Percentiles rank a stretch among this genome's conserved stretches.
Conservation (phyloP, 306 rosid species). For the Vigna angularis region DNA sequence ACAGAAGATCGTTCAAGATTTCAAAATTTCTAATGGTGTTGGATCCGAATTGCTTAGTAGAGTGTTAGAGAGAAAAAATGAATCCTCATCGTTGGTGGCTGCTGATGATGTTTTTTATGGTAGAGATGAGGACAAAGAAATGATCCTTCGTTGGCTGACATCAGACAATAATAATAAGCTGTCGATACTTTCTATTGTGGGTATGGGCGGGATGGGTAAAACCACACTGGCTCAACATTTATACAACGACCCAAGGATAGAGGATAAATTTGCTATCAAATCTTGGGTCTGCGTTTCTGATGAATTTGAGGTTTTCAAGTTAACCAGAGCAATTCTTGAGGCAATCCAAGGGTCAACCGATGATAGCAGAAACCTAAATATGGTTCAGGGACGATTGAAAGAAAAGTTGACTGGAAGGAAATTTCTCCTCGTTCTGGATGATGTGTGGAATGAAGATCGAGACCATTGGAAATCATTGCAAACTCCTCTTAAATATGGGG, state of each 20-base stretch:
- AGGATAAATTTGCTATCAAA: not conserved
- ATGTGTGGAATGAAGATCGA: not conserved
- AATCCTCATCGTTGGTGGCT: not conserved
- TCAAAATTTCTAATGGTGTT: no score
- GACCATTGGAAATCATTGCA: not conserved
- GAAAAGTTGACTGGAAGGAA: not conserved
- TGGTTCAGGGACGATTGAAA: constrained; percentile 14
- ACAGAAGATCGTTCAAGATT: no score
- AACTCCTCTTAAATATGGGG: no score
- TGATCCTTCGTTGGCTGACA: not conserved
- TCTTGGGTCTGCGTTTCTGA: not conserved
- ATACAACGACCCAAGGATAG: not conserved
- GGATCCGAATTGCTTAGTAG: no score
- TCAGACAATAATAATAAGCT: not conserved
- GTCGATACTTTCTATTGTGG: constrained; percentile 11
- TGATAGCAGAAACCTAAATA: not conserved
- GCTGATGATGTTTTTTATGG: not conserved
- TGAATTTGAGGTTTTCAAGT: not conserved
- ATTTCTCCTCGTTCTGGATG: constrained; percentile 30
- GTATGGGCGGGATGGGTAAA: not conserved
- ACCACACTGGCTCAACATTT: not conserved
- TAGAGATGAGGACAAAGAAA: not conserved
- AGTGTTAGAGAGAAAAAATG: no score
- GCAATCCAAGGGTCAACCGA: not conserved
- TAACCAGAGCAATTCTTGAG: not conserved